Percentiles rank a stretch among this genome's conserved stretches.
phyloP scores from a whole-genome alignment of 371 early-diverging fungal genomes.

The Blakeslea trispora region DNA sequence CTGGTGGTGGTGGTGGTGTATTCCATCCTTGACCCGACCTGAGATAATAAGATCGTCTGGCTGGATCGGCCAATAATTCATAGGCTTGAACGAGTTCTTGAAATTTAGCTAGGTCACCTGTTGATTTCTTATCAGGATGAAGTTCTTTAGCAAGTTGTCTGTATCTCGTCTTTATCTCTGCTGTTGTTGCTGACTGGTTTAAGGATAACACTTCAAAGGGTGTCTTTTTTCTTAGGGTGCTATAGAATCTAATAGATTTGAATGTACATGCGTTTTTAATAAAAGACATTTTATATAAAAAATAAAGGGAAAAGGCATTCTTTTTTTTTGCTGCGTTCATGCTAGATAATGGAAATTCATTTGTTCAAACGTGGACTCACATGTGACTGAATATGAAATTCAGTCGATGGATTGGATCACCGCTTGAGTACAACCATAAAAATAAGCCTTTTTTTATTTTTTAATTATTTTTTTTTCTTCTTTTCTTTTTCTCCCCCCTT shows the following conservation, averaged over 20 bases:
- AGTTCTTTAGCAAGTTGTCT: constrained; percentile 44
- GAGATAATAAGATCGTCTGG: constrained; percentile 22
- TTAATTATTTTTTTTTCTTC: constrained; percentile 1
- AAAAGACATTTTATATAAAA: background rate
- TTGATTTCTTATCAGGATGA: constrained; percentile 39
- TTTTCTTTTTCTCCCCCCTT: constrained; percentile 4
- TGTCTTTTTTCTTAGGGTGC: constrained; percentile 9
- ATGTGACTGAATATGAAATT: background rate
- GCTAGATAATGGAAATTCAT: background rate
- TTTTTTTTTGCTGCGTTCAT: background rate
- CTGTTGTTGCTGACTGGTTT: constrained; percentile 13
- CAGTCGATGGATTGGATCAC: constrained; percentile 7
- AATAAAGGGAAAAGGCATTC: no score
- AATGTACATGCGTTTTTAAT: background rate
- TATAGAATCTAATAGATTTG: background rate
- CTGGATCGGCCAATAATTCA: constrained; percentile 34
- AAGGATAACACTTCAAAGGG: constrained; percentile 41
- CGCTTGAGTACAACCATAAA: background rate
- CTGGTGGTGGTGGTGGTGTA: constrained; percentile 7
- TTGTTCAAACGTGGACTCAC: background rate
- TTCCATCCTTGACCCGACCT: constrained; percentile 39
- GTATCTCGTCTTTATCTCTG: constrained; percentile 42
- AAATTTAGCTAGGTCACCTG: constrained; percentile 37
- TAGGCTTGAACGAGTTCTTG: constrained; percentile 42
- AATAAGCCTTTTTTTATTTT: constrained; percentile 3